Base-by-base conservation (phyloP, 768 basidiomycete species). In the Phylloporus rhodoxanthus region DNA sequence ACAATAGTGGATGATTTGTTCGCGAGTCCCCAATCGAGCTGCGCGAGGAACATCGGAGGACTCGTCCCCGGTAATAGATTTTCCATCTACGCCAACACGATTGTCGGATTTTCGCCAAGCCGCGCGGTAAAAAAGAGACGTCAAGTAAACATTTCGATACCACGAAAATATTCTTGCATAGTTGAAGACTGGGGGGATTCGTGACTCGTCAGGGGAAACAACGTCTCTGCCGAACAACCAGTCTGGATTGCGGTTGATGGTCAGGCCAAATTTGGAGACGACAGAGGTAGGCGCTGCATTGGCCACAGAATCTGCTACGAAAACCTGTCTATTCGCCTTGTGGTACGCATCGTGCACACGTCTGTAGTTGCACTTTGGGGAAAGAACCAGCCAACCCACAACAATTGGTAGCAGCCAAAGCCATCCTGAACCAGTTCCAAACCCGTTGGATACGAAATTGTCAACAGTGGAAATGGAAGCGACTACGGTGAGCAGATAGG, bases 401-500 rank as follows among this genome's bases (percentile, higher is more conserved):
- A 74, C 67, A 3, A 75, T 53, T 0, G 74, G 66, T 8, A 76
- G 29, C 25, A 76, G 62, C 72, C 74, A 76, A 7, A 75, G 53
- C 72, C 71, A 76, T n/a, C 70, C 56, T 1, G 70, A 68, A 5
- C 69, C 73, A 5, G 70, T 68, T 26, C 66, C 69, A 42, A 72
- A 64, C 15, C 58, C 25, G 6, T 52, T 50, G 13, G 25, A 26
- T 2, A 66, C 40, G 25, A 4, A 25, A 26, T 43, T n/a, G n/a
- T n/a, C n/a, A n/a, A n/a, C n/a, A n/a, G n/a, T 58, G 30, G 51
- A 52, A 39, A 57, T 47, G 10, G 56, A 62, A 28, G 53, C 37
- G 5, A 43, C 20, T 14, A 53, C 60, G 1, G 49, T 53, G 13
- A 61, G 47, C n/a, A 62, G 19, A 47, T 75, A 76, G 1, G 75